Conservation (phyloP, 2,329 filamentous ascomycete species). For the Exophiala oligosperma region DNA sequence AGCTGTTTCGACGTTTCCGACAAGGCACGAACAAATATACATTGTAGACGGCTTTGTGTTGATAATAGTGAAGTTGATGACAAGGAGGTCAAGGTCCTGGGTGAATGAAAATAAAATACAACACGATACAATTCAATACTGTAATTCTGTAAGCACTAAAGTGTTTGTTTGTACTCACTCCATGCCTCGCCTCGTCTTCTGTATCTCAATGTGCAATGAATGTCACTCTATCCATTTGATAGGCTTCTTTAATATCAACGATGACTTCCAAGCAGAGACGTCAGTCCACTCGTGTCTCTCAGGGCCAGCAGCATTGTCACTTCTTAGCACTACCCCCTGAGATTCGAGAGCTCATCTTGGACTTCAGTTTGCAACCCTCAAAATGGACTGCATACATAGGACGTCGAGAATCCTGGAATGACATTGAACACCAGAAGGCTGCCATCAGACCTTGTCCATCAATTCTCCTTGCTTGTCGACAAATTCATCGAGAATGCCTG, state of each 20-base stretch:
- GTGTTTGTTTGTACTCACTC: no score
- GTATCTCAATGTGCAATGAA: no score
- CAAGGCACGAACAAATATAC: no score
- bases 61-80: no score
- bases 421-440: neutral
- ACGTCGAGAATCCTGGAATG: neutral
- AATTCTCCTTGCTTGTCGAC: neutral
- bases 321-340: conserved; percentile 2
- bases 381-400: neutral
- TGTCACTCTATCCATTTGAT: no score
- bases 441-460: neutral
- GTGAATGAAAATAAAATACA: no score
- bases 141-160: no score
- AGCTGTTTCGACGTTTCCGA: no score
- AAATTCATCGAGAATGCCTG: conserved; percentile 1
- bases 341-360: conserved; percentile 1
- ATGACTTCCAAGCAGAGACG: conserved; percentile 4
- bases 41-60: no score
- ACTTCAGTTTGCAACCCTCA: neutral
- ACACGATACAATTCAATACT: no score
- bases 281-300: neutral
- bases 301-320: neutral
- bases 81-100: no score
- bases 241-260: neutral
- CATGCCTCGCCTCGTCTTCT: no score